These are phyloP conservation scores for Astrocystis sublimbata DNA, from an alignment of 495 filamentous ascomycete species.

Conservation along the genomic window DNA sequence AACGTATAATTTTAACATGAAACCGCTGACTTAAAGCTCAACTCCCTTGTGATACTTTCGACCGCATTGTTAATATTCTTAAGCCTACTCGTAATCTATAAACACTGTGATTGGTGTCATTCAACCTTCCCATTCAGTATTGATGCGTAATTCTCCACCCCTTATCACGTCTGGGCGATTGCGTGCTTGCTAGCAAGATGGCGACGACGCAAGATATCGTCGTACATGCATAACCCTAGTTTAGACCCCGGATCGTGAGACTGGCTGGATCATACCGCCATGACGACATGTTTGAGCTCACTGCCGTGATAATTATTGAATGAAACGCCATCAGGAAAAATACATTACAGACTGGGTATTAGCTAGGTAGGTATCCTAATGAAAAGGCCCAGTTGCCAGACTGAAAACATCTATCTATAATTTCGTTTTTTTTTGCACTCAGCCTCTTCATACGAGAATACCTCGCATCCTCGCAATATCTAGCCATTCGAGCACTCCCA, in stretches of 20 bases:
- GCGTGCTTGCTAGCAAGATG: slow-evolving; percentile 6
- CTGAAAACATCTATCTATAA: too few species aligned
- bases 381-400: neutral
- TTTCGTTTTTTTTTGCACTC: neutral
- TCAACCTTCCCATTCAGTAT: neutral
- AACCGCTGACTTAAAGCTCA: neutral
- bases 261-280: neutral
- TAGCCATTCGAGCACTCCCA: neutral
- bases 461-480: slow-evolving; percentile 1
- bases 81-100: neutral
- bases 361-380: slow-evolving; percentile 5
- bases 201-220: slow-evolving; percentile 7
- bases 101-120: neutral
- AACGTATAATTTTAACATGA: too few species aligned
- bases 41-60: neutral
- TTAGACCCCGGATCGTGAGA: slow-evolving; percentile 1
- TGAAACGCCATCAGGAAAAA: neutral
- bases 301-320: slow-evolving; percentile 2
- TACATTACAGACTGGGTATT: too few species aligned
- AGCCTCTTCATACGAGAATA: neutral
- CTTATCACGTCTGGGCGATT: neutral
- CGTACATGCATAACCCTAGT: slow-evolving; percentile 2
- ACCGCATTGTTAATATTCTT: neutral
- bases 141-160: neutral
- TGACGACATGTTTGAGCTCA: slow-evolving; percentile 3